Evolutionary conservation across 495 filamentous ascomycete species (phyloP), one percentile per base, ranked within the genome.

Genomic region (Penicillium coffeae): DNA sequence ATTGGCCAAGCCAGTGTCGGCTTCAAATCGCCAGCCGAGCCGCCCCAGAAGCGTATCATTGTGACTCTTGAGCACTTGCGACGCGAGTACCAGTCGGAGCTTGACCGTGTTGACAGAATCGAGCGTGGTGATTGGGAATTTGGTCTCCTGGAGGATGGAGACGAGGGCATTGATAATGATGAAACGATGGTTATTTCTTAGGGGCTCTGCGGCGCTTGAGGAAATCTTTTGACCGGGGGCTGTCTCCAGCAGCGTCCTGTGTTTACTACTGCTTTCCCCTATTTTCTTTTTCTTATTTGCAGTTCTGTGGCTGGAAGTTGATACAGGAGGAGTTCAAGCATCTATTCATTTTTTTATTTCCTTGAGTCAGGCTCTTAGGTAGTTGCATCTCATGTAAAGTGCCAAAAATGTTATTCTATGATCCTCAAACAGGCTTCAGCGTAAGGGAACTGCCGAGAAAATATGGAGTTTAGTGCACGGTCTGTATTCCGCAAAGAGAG

Each of bases 61-160:
- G 79, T 97, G 15, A 94, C 87, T 13, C 71, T 97, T 14, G 84
- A 82, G 6, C 91, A 95, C 63, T 69, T 97, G 18, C 78, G 88
- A 52, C 86, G 83, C 58, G 85, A 87, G 61, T 97, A 93, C 69
- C 87, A 93, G 64, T 77, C 73, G 14, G 90, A 96, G 66, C 71
- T 96, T 56, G 94, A 98, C 65, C 77, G 88, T 39, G 82, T 79
- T 32, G 81, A 74, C 43, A 68, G 78, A 20, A 76, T 86, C 51
- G 78, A 83, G 58, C 69, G 71, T 19, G 83, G 83, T 8, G 70
- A 80, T 52, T 87, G 76, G 74, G 77, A 81, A 45, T 81, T 86
- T 59, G 74, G 74, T 14, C 62, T 70, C 45, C 59, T 70, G 18
- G 64, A 58, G 21, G 71, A 66, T 18, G 56, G 56, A 12, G 57